Base-by-base conservation (phyloP, 768 basidiomycete species). In the Phanerochaete carnosa region DNA sequence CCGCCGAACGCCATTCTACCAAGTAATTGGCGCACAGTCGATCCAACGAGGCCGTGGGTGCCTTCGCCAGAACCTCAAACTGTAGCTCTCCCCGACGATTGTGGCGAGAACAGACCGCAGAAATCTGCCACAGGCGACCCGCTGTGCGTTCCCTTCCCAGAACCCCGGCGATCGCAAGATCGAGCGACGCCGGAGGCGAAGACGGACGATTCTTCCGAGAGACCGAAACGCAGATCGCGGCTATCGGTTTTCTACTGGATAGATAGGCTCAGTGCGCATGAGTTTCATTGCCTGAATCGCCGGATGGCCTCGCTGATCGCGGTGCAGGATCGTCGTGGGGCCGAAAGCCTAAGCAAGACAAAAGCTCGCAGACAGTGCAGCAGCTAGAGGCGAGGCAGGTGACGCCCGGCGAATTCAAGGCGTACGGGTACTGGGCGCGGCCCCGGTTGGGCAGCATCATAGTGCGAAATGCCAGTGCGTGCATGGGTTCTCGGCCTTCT, bases 361-460 rank as follows among this genome's bases (percentile, higher is more conserved):
- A 25, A 55, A 37, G 29, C 26, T 8, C n/a, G n/a, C 46, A 47
- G 30, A 5, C 26, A 23, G 16, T 33, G 50, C 12, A 32, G 52
- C 11, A 28, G 9, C 22, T 19, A 2, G 45, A 7, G 29, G 45
- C 29, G 43, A 23, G 56, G 23, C 39, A 50, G n/a, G 51, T 72
- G 25, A 66, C 72, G 12, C 68, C 72, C 1, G 64, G 69, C 4
- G 83, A 82, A 39, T 86, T 83, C 82, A 80, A 82, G 64, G 77
- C 78, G 39, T 85, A 80, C 67, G 84, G 80, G 0, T 79, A 82
- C 57, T 84, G 79, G 73, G 80, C 84, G 6, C 76, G 77, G 33
- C 84, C 84, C 12, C 64, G 63, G 19, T 62, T 82, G 9, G 76
- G 77, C 47, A 70, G 70, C 32, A 70, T 80, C 3, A 62, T 70